Percentiles rank a stretch among this genome's conserved stretches.
Evolutionary conservation across 202 grass and related monocot genomes (phyloP).

Genomic region (Schoenoplectus tabernaemontani): DNA sequence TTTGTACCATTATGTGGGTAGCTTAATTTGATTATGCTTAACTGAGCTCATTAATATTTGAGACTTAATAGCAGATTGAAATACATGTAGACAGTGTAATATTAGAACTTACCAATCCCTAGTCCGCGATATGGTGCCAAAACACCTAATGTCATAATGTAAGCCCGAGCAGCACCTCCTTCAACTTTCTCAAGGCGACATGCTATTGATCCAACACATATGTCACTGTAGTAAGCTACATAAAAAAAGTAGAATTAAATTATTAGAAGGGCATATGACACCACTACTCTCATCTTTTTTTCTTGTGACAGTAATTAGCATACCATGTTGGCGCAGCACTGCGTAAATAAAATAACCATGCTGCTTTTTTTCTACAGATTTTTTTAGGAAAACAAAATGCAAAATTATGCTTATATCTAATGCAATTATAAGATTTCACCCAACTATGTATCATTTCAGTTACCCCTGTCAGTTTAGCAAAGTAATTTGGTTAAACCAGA

Average conservation of each 20-base stretch:
- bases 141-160: constrained; percentile 98
- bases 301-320: background rate
- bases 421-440: background rate
- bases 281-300: background rate
- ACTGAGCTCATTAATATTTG: background rate
- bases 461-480: background rate
- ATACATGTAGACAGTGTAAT: background rate
- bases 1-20: background rate
- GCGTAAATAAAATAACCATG: background rate
- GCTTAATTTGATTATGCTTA: background rate
- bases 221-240: constrained; percentile 93
- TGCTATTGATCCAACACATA: constrained; percentile 84
- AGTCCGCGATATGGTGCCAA: constrained; percentile 84
- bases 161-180: constrained; percentile 61
- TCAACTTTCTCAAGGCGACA: constrained; percentile 96
- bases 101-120: constrained; percentile 61
- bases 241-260: constrained; percentile 1
- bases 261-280: background rate
- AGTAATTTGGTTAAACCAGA: no score
- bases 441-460: background rate
- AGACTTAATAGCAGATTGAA: background rate
- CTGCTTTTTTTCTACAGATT: background rate
- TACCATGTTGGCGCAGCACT: background rate
- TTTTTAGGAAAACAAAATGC: background rate
- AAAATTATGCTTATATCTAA: background rate